phyloP scores from a whole-genome alignment of 75 land plant species.

The Sequoia sempervirens region DNA sequence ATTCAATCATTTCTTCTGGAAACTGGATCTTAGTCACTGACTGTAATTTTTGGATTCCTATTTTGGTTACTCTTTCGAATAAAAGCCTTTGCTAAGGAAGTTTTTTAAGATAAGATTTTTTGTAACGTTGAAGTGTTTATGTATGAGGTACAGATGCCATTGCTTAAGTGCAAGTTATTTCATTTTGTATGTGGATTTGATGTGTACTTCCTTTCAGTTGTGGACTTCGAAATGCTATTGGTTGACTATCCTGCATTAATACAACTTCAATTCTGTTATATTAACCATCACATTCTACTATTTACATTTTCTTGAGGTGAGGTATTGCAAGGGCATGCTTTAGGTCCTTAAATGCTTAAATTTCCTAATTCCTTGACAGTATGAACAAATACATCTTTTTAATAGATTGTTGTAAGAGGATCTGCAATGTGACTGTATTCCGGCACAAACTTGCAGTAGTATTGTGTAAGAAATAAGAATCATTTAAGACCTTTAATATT shows the following conservation, averaged over 20 bases:
- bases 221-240: not conserved
- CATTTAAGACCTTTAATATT: slow-evolving; percentile 4
- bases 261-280: not conserved
- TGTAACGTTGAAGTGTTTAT: not conserved
- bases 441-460: slow-evolving; percentile 12
- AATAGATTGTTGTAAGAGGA: not conserved
- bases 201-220: not conserved
- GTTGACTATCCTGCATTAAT: not conserved
- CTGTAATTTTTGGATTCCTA: not conserved
- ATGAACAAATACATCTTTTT: not conserved
- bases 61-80: not conserved
- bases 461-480: slow-evolving; percentile 13
- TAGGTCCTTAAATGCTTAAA: not conserved
- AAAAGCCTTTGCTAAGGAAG: not conserved
- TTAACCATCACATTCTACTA: not conserved
- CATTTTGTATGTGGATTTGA: not conserved
- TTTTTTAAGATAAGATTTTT: not conserved
- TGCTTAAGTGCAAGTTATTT: not conserved
- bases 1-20: not conserved
- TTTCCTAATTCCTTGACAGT: not conserved
- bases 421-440: slow-evolving; percentile 2
- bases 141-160: not conserved
- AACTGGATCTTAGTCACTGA: not conserved
- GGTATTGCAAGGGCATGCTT: not conserved
- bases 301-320: not conserved